Evolutionary conservation across 192 early-diverging fungal species (phyloP).

Genomic region (Jimgerdemannia lactiflua): DNA sequence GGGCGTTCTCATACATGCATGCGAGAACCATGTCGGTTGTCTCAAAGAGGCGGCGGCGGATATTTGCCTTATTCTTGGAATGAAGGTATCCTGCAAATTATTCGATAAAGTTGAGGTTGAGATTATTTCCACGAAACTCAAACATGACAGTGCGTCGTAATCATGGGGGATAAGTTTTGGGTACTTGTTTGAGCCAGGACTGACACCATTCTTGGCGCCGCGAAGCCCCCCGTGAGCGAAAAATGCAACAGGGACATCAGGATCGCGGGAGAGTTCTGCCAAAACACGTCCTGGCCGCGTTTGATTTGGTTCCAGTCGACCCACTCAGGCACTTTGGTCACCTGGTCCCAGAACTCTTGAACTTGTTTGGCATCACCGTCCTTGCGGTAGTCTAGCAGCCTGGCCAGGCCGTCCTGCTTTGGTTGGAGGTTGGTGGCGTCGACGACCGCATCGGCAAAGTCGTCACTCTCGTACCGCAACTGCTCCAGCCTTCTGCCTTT

Average conservation of each 20-base stretch:
- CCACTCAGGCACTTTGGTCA: slow-evolving; percentile 30
- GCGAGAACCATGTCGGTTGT: slow-evolving; percentile 21
- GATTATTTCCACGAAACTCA: too few relatives aligned
- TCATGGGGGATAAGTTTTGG: neutral
- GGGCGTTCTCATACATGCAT: slow-evolving; percentile 7
- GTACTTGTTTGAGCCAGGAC: slow-evolving; percentile 26
- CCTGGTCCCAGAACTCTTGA: slow-evolving; percentile 16
- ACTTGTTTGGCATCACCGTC: slow-evolving; percentile 14
- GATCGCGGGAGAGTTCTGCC: slow-evolving; percentile 16
- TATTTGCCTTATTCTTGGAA: slow-evolving; percentile 12
- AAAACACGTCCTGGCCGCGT: slow-evolving; percentile 24
- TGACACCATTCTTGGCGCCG: slow-evolving; percentile 21
- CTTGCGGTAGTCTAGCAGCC: slow-evolving; percentile 15
- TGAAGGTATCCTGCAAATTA: neutral
- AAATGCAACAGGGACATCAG: slow-evolving; percentile 17
- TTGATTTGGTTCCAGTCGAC: slow-evolving; percentile 18
- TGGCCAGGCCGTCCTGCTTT: slow-evolving; percentile 9
- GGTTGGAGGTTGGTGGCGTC: slow-evolving; percentile 11
- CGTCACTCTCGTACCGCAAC: slow-evolving; percentile 16
- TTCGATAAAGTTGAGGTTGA: too few relatives aligned
- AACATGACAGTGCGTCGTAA: neutral
- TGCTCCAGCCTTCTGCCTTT: slow-evolving; percentile 17
- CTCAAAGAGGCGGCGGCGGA: slow-evolving; percentile 15
- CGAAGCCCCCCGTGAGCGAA: slow-evolving; percentile 20
- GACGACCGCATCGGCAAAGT: slow-evolving; percentile 13